Evolutionary conservation across 83 land plant genomes (phyloP), one percentile per base, ranked within the genome.

Genomic region (Picea abies): DNA sequence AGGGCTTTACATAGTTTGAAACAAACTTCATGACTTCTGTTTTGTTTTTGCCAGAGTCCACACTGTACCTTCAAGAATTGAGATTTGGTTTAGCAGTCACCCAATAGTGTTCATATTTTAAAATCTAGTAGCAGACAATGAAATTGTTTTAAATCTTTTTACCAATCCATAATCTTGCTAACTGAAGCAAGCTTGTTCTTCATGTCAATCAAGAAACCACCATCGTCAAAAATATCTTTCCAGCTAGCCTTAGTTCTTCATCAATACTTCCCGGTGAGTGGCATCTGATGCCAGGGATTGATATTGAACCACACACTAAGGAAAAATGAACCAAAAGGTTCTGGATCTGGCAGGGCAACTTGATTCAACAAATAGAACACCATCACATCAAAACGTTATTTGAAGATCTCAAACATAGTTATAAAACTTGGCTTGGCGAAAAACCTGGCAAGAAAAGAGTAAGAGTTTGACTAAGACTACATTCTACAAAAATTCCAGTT

Each of bases 11-110:
- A 82, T 93, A 92, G 60, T 89, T 90, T 44, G 92, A 90, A 12
- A 87, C 86, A 87, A 90, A 91, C 78, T 90, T 90, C 85, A 94
- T 60, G n/a, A 93, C 90, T 76, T 94, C 97, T 44, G 63, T 63
- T 80, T 94, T 96, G 80, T 88, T 93, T 79, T 94, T 93, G 16
- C 97, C 97, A 79, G 93, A 94, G 87, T 94, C 97, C 26, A 64
- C 86, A 69, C 91, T 93, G 73, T 66, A 94, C 97, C 97, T 94
- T 87, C 29, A 35, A 35, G 66, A 63, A 22, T 78, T n/a, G 11
- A 4, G 16, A 8, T 64, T 29, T 60, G 3, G 32, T 23, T 17
- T 23, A 32, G 65, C 8, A 82, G 15, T 79, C 9, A 19, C 49
- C 37, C 12, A 65, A 20, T 19, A n/a, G 58, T 10, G 25, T 61